Evolutionary conservation across 305 asterid genomes (phyloP).

Genomic region (Striga hermonthica): DNA sequence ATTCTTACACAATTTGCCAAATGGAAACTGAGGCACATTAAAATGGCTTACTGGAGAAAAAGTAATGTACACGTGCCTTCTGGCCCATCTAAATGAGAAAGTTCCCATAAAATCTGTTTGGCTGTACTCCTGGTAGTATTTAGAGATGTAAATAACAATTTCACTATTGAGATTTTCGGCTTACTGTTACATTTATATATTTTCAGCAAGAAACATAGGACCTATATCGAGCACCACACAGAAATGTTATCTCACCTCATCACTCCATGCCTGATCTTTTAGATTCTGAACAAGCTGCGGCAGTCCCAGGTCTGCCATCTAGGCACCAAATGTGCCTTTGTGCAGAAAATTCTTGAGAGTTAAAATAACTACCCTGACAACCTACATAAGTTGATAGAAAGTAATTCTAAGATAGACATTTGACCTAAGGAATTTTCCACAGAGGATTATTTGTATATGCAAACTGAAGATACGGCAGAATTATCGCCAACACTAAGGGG

Average conservation of each 20-base stretch:
- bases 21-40: background rate
- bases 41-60: background rate
- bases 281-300: conserved; percentile 78
- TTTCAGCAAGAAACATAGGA: conserved; percentile 21
- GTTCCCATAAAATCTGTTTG: background rate
- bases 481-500: conserved; percentile 9
- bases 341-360: conserved; percentile 73
- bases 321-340: conserved; percentile 78
- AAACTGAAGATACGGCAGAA: conserved; percentile 29
- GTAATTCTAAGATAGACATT: conserved; percentile 23
- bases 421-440: background rate
- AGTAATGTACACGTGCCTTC: conserved; percentile 4
- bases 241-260: conserved; percentile 56
- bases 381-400: conserved; percentile 46
- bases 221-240: conserved; percentile 10
- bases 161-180: background rate
- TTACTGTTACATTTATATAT: background rate
- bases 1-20: conserved; percentile 7
- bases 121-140: conserved; percentile 8
- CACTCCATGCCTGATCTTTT: conserved; percentile 97
- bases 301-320: conserved; percentile 78
- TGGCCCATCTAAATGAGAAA: conserved; percentile 17
- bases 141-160: conserved; percentile 9
- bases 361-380: conserved; percentile 82
- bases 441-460: conserved; percentile 12